These are phyloP conservation scores for Xerophyta viscosa DNA, from an alignment of 106 monocot species.

Conservation along the genomic window DNA sequence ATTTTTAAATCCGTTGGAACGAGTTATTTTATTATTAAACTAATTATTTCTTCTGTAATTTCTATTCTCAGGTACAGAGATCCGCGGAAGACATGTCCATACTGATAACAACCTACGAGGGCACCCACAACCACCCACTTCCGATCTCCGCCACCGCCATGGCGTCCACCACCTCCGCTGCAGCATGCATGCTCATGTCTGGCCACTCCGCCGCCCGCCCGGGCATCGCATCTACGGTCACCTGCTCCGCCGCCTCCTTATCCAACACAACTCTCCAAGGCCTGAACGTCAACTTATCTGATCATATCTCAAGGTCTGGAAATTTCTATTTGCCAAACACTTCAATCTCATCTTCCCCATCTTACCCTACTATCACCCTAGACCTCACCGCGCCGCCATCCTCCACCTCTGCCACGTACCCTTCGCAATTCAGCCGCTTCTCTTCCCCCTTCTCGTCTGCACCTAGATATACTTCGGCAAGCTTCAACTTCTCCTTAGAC, in stretches of 20 bases:
- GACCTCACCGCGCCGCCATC: conserved; percentile 69
- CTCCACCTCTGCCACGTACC: conserved; percentile 9
- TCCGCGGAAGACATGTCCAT: conserved; percentile 64
- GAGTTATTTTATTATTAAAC: no score
- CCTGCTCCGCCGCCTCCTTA: background rate
- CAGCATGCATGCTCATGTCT: conserved; percentile 69
- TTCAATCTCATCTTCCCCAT: conserved; percentile 39
- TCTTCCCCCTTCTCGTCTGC: background rate
- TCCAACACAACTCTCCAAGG: conserved; percentile 7
- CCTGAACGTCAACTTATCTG: conserved; percentile 26
- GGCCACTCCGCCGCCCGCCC: conserved; percentile 21
- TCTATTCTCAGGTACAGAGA: conserved; percentile 78
- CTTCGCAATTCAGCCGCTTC: conserved; percentile 11
- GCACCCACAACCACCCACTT: conserved; percentile 63
- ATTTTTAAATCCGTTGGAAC: no score
- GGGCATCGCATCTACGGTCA: background rate
- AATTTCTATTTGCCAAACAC: conserved; percentile 47
- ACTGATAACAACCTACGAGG: conserved; percentile 69
- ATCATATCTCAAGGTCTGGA: no score
- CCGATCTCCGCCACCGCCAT: conserved; percentile 70
- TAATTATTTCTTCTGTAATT: no score
- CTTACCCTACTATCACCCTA: conserved; percentile 75
- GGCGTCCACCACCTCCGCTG: conserved; percentile 80
- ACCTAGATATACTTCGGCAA: conserved; percentile 27
- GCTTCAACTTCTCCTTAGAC: conserved; percentile 37